These are phyloP conservation scores for Harringtonia aguacate DNA, from an alignment of 2,329 filamentous ascomycete species.

Conservation along the genomic window DNA sequence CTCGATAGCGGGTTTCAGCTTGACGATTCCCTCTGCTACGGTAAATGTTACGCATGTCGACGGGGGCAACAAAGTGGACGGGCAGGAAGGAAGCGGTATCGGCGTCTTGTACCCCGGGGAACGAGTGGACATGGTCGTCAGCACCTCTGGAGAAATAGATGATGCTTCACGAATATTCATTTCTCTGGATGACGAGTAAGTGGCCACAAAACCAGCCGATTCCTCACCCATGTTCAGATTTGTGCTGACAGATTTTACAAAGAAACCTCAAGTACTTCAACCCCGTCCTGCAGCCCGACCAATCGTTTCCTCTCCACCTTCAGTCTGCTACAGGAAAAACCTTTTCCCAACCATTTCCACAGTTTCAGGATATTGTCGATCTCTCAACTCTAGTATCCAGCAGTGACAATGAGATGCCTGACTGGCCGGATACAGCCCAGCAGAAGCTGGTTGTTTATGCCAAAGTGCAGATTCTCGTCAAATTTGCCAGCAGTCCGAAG, in stretches of 20 bases:
- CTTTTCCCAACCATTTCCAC: neutral
- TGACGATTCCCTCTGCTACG: neutral
- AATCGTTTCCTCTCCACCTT: neutral
- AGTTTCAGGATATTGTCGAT: neutral
- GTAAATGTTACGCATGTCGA: slow-evolving; percentile 10
- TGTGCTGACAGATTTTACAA: neutral
- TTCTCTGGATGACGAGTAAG: slow-evolving; percentile 1
- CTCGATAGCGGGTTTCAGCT: slow-evolving; percentile 9
- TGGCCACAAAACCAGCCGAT: too few relatives aligned
- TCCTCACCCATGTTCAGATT: neutral
- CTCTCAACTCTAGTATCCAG: neutral
- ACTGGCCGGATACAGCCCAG: neutral
- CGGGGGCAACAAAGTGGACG: slow-evolving; percentile 7
- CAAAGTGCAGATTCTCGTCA: slow-evolving; percentile 7
- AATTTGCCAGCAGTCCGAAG: slow-evolving; percentile 6
- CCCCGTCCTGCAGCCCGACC: neutral
- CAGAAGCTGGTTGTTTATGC: slow-evolving; percentile 8
- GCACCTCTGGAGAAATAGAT: neutral
- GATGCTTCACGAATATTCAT: neutral
- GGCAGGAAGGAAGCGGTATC: neutral
- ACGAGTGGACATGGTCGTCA: slow-evolving; percentile 2
- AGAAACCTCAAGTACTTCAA: slow-evolving; percentile 1
- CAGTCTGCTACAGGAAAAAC: neutral
- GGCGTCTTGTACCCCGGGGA: slow-evolving; percentile 4
- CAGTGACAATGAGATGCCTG: neutral